Evolutionary conservation across 345 rosid genomes (phyloP).

Genomic region (Brassica juncea): DNA sequence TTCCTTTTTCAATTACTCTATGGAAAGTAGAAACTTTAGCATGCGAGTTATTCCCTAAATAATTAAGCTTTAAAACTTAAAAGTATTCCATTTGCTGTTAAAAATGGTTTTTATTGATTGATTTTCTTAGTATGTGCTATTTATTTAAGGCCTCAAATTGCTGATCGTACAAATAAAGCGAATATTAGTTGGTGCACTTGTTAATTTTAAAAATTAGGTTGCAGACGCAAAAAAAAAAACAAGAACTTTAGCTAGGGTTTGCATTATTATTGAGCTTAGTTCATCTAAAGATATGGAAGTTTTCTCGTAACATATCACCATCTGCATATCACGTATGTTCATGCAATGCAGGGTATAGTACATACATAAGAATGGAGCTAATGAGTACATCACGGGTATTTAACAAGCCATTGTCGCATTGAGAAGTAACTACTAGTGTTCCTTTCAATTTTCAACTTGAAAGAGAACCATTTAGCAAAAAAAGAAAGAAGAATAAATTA

Average conservation of each 20-base stretch:
- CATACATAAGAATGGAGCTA: background rate
- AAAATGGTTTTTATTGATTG: background rate
- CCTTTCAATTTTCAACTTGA: background rate
- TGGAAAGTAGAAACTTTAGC: background rate
- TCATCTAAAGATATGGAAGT: background rate
- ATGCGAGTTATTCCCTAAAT: background rate
- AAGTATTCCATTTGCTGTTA: background rate
- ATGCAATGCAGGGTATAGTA: background rate
- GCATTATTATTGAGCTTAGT: slow-evolving; percentile 4
- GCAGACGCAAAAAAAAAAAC: background rate
- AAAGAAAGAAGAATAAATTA: background rate
- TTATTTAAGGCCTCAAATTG: slow-evolving; percentile 2
- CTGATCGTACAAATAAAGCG: slow-evolving; percentile 10
- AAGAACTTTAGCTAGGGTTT: slow-evolving; percentile 5
- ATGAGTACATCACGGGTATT: background rate
- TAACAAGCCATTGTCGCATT: background rate
- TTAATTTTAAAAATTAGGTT: background rate
- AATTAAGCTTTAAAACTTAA: background rate
- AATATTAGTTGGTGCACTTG: slow-evolving; percentile 24
- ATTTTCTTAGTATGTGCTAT: background rate
- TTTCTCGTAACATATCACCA: background rate
- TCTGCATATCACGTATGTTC: slow-evolving; percentile 4
- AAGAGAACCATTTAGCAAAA: background rate
- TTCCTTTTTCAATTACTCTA: background rate
- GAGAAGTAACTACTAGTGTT: background rate